Percentiles rank a stretch among this genome's conserved stretches.
phyloP scores from a whole-genome alignment of 805 yeast species.

The Teunomyces panamensis region DNA sequence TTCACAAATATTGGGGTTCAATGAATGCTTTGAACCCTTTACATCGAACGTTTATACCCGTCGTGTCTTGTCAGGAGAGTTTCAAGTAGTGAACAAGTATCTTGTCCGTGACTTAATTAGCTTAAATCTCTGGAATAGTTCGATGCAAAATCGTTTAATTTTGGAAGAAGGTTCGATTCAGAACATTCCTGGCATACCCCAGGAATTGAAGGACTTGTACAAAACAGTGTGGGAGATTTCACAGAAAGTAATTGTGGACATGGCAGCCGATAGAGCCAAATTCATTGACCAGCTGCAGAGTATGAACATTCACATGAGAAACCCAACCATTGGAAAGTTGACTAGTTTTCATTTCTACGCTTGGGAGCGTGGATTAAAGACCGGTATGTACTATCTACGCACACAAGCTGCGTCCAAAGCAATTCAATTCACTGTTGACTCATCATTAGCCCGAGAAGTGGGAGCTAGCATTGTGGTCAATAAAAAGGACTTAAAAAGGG shows the following conservation, averaged over 20 bases:
- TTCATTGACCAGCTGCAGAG: constrained; percentile 58
- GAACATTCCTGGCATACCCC: constrained; percentile 68
- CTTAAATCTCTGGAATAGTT: constrained; percentile 77
- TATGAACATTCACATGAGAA: constrained; percentile 37
- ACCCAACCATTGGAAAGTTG: constrained; percentile 37
- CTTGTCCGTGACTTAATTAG: constrained; percentile 77
- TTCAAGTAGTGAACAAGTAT: constrained; percentile 87
- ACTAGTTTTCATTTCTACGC: constrained; percentile 45
- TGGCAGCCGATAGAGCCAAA: constrained; percentile 79
- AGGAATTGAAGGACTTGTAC: constrained; percentile 70
- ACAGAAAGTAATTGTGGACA: constrained; percentile 78
- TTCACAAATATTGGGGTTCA: constrained; percentile 90
- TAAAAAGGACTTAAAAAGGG: constrained; percentile 16
- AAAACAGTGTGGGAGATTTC: constrained; percentile 97
- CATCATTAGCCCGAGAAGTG: constrained; percentile 19
- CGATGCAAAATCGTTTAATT: constrained; percentile 74
- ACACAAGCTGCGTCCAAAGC: constrained; percentile 91
- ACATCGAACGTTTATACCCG: constrained; percentile 91
- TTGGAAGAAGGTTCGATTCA: constrained; percentile 84
- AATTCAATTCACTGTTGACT: constrained; percentile 71
- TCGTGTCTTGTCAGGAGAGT: constrained; percentile 90
- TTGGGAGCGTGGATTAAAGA: constrained; percentile 38
- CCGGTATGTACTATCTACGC: constrained; percentile 40
- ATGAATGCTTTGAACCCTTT: constrained; percentile 94
- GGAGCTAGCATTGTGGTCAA: not conserved